Percentiles rank a stretch among this genome's conserved stretches.
Evolutionary conservation across 176 grass and related monocot species (phyloP).

Genomic region (Cenchrus purpureus): DNA sequence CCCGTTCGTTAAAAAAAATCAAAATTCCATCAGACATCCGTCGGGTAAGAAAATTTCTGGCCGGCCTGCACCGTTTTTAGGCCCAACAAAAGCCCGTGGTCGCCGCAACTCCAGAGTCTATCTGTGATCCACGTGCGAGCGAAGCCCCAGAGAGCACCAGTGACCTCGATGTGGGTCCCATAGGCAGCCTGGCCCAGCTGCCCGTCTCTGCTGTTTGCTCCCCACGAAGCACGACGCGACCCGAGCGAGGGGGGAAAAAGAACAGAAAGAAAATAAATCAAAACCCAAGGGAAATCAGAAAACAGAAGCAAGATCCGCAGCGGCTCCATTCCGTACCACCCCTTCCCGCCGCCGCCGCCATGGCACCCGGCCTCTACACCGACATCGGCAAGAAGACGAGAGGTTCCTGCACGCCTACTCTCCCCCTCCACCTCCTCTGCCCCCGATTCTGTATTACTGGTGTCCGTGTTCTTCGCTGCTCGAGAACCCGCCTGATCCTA

Average conservation of each 20-base stretch:
- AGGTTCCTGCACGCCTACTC: slow-evolving; percentile 34
- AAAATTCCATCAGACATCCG: no score
- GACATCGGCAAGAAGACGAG: slow-evolving; percentile 88
- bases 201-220: background rate
- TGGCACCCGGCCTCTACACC: slow-evolving; percentile 77
- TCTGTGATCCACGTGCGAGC: background rate
- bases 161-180: background rate
- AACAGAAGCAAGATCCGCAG: slow-evolving; percentile 36
- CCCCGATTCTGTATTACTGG: background rate
- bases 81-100: no score
- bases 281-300: background rate
- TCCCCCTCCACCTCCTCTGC: no score
- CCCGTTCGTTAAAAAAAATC: no score
- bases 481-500: slow-evolving; percentile 17
- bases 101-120: no score
- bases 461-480: background rate
- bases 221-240: slow-evolving; percentile 32
- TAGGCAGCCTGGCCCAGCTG: slow-evolving; percentile 2
- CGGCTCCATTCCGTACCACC: slow-evolving; percentile 21
- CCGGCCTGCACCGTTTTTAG: no score
- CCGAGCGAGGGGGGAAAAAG: background rate
- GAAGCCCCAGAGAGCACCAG: no score
- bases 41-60: no score
- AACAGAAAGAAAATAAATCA: background rate
- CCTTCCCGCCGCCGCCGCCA: background rate